Evolutionary conservation across 75 land plant species (phyloP).

Genomic region (Gnetum montanum): DNA sequence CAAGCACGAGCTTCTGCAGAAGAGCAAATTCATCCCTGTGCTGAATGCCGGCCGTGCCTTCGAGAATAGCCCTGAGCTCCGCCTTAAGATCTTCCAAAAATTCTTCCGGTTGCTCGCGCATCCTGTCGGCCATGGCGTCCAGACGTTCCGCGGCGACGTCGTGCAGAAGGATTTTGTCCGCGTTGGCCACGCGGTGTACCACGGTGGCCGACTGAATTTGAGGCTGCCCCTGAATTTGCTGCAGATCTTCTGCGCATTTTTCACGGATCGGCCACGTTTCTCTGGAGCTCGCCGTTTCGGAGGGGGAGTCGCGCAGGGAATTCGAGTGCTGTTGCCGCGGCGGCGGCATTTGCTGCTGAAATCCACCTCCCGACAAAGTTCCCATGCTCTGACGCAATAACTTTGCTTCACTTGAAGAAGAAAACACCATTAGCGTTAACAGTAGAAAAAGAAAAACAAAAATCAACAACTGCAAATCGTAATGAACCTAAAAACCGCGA

Average conservation of each 20-base stretch:
- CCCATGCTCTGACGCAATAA: conserved; percentile 32
- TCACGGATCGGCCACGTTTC: conserved; percentile 66
- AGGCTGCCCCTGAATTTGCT: conserved; percentile 24
- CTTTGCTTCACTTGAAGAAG: neutral
- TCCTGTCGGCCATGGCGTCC: conserved; percentile 55
- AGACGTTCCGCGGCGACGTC: conserved; percentile 64
- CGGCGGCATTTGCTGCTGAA: conserved; percentile 41
- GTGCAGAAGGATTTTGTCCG: conserved; percentile 55
- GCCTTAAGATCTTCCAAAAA: conserved; percentile 65
- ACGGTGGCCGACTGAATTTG: no score
- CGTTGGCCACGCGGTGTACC: conserved; percentile 47
- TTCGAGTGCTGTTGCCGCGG: conserved; percentile 61
- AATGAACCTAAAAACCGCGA: no score
- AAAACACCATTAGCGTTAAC: no score
- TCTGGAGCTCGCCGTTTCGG: conserved; percentile 71
- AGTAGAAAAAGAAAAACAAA: no score
- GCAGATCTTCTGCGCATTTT: conserved; percentile 27
- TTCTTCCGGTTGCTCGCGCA: conserved; percentile 81
- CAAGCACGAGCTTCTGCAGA: conserved; percentile 71
- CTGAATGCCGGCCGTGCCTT: conserved; percentile 64
- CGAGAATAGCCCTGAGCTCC: conserved; percentile 61
- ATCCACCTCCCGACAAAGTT: conserved; percentile 43
- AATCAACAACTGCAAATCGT: no score
- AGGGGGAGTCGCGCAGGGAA: conserved; percentile 26
- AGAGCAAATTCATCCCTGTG: conserved; percentile 77